Conservation (phyloP, 1,139 yeast species). For the Dujonia santamariae region DNA sequence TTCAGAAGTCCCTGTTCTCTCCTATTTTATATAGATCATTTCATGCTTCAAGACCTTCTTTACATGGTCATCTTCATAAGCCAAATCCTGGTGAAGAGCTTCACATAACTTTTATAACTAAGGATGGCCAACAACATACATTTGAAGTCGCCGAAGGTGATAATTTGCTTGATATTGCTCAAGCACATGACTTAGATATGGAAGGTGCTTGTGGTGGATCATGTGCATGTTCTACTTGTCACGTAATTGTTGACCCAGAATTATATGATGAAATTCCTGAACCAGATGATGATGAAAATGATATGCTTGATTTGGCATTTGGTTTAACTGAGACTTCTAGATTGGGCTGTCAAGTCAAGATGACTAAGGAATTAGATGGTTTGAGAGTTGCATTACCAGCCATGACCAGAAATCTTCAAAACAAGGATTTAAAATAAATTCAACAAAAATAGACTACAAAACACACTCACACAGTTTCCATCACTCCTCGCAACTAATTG, state of each 20-base stretch:
- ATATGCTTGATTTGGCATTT: slow-evolving; percentile 95
- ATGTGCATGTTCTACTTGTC: slow-evolving; percentile 98
- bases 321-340: slow-evolving; percentile 96
- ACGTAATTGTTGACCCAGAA: slow-evolving; percentile 92
- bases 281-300: slow-evolving; percentile 97
- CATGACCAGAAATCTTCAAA: slow-evolving; percentile 90
- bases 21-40: slow-evolving; percentile 9
- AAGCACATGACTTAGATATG: slow-evolving; percentile 89
- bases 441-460: slow-evolving; percentile 2
- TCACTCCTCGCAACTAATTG: too few relatives aligned
- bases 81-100: slow-evolving; percentile 95
- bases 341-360: slow-evolving; percentile 88
- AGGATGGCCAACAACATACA: slow-evolving; percentile 81
- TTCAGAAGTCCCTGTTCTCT: background rate
- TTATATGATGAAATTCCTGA: slow-evolving; percentile 88
- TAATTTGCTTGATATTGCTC: slow-evolving; percentile 88
- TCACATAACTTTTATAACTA: slow-evolving; percentile 85
- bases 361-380: slow-evolving; percentile 91
- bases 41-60: slow-evolving; percentile 19
- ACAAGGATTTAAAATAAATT: slow-evolving; percentile 58
- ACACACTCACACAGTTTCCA: too few relatives aligned
- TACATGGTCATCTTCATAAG: slow-evolving; percentile 83
- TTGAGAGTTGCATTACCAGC: slow-evolving; percentile 95
- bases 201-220: slow-evolving; percentile 99
- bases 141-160: slow-evolving; percentile 93